A percentile compares a stretch with the other conserved stretches of the same genome.
Conservation (phyloP, 257 asterid genomes). For the Solanum lycopersicoides region DNA sequence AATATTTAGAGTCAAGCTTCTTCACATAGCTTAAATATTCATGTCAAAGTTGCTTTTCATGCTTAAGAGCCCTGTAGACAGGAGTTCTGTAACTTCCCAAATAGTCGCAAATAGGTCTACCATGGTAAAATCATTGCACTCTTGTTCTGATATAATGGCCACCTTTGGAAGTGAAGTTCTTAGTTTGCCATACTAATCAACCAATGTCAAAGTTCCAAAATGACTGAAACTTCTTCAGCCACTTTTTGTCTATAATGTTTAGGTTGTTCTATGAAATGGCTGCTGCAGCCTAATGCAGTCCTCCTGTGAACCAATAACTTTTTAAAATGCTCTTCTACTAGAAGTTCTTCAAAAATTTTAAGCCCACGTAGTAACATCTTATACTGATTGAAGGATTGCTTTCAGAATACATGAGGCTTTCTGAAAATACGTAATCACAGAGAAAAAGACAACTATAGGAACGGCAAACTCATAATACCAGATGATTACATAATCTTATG, state of each 20-base stretch:
- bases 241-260: not conserved
- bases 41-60: not conserved
- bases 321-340: not conserved
- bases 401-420: not conserved
- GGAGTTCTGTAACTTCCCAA: not conserved
- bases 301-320: not conserved
- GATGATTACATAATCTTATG: not conserved
- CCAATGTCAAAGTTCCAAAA: not conserved
- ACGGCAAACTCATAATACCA: not conserved
- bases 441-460: not conserved
- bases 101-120: not conserved
- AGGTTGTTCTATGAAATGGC: not conserved
- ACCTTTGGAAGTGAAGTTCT: not conserved
- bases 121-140: not conserved
- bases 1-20: not conserved
- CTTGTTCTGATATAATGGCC: not conserved
- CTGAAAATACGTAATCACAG: not conserved
- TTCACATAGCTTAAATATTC: not conserved
- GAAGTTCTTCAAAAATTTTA: not conserved
- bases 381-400: not conserved
- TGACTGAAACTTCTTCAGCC: not conserved
- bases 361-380: not conserved
- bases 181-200: not conserved
- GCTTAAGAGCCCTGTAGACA: not conserved
- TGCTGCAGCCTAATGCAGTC: not conserved